A percentile compares a stretch with the other conserved stretches of the same genome.
phyloP scores from a whole-genome alignment of 225 moss, liverwort and hornwort species.

The Sphagnum contortum region DNA sequence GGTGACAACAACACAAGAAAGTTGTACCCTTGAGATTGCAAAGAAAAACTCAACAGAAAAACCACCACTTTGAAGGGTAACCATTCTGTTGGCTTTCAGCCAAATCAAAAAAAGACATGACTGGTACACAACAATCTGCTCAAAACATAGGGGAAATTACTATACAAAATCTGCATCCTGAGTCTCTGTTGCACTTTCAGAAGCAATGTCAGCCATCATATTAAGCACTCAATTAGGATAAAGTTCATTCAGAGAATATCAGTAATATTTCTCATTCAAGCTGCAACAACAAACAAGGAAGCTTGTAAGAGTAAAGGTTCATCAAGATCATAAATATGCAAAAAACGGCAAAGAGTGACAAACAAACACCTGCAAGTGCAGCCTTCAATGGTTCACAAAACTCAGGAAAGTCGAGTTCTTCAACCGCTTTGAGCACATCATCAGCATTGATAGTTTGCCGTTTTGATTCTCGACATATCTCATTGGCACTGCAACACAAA shows the following conservation, averaged over 20 bases:
- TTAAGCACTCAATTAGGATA: not conserved
- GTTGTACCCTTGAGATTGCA: no score
- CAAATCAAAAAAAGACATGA: no score
- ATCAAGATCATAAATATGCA: not conserved
- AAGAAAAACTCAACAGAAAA: no score
- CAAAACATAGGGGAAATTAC: no score
- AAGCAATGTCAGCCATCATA: not conserved
- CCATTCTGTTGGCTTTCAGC: no score
- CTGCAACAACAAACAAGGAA: not conserved
- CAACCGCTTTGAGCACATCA: constrained; percentile 86
- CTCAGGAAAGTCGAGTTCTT: constrained; percentile 85
- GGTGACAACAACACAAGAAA: not conserved
- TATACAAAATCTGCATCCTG: no score
- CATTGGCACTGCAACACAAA: constrained; percentile 63
- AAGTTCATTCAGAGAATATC: not conserved
- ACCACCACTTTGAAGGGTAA: no score
- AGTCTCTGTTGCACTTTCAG: not conserved
- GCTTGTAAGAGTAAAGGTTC: not conserved
- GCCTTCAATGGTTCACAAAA: constrained; percentile 63
- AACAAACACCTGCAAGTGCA: constrained; percentile 31
- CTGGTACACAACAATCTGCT: no score
- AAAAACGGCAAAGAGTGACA: not conserved
- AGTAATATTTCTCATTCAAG: no score
- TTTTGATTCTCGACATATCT: constrained; percentile 89
- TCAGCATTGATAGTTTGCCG: constrained; percentile 88